phyloP scores from a whole-genome alignment of 495 filamentous ascomycete species.

The Lophium mytilinum region DNA sequence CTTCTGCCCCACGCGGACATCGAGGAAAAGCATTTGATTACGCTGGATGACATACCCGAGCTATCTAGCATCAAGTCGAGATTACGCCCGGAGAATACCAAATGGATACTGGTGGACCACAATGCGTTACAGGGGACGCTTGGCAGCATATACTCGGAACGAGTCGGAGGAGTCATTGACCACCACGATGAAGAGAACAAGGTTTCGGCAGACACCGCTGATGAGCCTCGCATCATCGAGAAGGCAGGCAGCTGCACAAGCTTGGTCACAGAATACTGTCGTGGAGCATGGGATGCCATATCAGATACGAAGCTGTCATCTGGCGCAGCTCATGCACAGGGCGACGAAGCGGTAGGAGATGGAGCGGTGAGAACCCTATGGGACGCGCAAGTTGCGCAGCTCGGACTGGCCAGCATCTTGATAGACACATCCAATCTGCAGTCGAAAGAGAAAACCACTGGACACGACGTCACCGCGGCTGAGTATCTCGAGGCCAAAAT shows the following conservation, averaged over 20 bases:
- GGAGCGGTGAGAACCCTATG: slow-evolving; percentile 31
- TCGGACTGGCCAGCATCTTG: slow-evolving; percentile 74
- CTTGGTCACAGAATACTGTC: slow-evolving; percentile 59
- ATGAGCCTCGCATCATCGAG: slow-evolving; percentile 55
- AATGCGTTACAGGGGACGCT: slow-evolving; percentile 61
- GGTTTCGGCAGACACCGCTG: slow-evolving; percentile 41
- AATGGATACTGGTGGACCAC: slow-evolving; percentile 80
- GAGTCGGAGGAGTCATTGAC: slow-evolving; percentile 73
- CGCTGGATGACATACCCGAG: slow-evolving; percentile 37
- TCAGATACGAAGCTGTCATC: slow-evolving; percentile 23
- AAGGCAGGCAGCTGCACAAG: slow-evolving; percentile 70
- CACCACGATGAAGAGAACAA: slow-evolving; percentile 79
- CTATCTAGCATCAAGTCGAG: slow-evolving; percentile 19
- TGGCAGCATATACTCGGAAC: slow-evolving; percentile 32
- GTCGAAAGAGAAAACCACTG: slow-evolving; percentile 62
- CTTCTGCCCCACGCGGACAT: slow-evolving; percentile 38
- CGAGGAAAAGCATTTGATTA: slow-evolving; percentile 35
- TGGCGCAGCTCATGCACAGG: slow-evolving; percentile 31
- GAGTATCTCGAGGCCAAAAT: slow-evolving; percentile 54
- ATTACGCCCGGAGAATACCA: slow-evolving; percentile 34
- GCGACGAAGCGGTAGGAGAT: slow-evolving; percentile 15
- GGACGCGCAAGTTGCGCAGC: slow-evolving; percentile 57
- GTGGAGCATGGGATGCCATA: slow-evolving; percentile 46
- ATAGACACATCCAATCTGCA: slow-evolving; percentile 77
- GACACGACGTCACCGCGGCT: slow-evolving; percentile 56